phyloP scores from a whole-genome alignment of 352 stramenopile genomes.

The Phytophthora niederhauseri region DNA sequence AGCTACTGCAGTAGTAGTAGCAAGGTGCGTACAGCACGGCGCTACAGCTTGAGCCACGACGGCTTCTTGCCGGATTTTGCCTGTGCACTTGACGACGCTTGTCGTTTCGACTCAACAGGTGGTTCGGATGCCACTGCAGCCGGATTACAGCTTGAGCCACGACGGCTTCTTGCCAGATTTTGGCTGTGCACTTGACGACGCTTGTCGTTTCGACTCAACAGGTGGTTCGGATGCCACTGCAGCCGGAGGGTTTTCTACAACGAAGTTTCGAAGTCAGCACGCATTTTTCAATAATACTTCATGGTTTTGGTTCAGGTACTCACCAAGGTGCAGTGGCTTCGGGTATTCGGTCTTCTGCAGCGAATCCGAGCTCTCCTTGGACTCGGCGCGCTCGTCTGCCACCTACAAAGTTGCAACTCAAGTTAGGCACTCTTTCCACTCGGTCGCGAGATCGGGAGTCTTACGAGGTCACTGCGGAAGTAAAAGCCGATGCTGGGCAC shows the following conservation, averaged over 20 bases:
- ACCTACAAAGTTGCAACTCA: conserved; percentile 29
- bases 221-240: conserved; percentile 19
- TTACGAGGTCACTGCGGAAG: conserved; percentile 64
- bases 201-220: conserved; percentile 40
- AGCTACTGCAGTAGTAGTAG: too few relatives aligned
- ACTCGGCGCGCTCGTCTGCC: conserved; percentile 38
- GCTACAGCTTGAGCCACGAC: conserved; percentile 76
- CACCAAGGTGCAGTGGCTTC: conserved; percentile 53
- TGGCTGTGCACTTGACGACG: conserved; percentile 24
- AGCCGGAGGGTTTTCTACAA: conserved; percentile 35
- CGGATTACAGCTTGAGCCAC: conserved; percentile 75
- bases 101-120: conserved; percentile 38
- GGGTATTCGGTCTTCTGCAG: conserved; percentile 46
- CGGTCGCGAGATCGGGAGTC: conserved; percentile 4
- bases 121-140: conserved; percentile 22
- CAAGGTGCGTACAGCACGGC: too few relatives aligned
- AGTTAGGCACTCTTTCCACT: conserved; percentile 12
- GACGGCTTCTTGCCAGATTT: conserved; percentile 70
- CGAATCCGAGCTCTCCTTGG: conserved; percentile 41
- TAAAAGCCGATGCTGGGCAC: conserved; percentile 49
- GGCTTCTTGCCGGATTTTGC: conserved; percentile 67
- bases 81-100: conserved; percentile 26
- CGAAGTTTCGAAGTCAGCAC: conserved; percentile 13
- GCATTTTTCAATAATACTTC: background rate
- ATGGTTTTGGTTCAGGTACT: conserved; percentile 8